These are phyloP conservation scores for Lasiodiplodia hormozganensis DNA, from an alignment of 2,329 filamentous ascomycete species.

Conservation along the genomic window DNA sequence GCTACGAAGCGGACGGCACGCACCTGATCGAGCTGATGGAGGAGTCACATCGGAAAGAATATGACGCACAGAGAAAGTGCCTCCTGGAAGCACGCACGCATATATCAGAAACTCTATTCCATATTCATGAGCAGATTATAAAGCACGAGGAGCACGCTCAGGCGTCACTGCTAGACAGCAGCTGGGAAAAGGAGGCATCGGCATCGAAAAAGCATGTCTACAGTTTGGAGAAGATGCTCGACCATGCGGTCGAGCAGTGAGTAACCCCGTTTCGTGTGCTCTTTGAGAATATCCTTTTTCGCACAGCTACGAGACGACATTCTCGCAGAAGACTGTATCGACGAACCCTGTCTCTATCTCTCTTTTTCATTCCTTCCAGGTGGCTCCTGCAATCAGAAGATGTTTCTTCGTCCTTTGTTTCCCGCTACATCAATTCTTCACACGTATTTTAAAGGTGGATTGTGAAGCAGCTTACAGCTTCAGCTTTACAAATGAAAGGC, in stretches of 20 bases:
- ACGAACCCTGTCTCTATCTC: not conserved
- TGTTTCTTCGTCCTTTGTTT: not conserved
- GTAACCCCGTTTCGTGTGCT: not conserved
- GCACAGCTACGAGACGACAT: not conserved
- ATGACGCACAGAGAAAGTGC: not conserved
- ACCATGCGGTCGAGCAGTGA: not conserved
- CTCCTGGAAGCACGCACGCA: not conserved
- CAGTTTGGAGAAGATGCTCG: not conserved
- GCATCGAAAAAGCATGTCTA: constrained; percentile 1
- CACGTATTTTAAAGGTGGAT: not conserved
- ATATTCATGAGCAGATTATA: not conserved
- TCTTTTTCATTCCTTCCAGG: not conserved
- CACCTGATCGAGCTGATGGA: constrained; percentile 53
- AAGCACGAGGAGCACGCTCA: not conserved
- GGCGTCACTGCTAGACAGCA: not conserved
- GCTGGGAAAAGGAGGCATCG: not conserved
- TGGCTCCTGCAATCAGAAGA: not conserved
- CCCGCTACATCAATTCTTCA: not conserved
- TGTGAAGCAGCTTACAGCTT: not conserved
- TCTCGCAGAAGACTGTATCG: not conserved
- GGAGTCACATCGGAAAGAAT: constrained; percentile 45
- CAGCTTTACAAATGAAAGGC: not conserved
- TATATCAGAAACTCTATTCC: not conserved
- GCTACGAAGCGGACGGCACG: constrained; percentile 53
- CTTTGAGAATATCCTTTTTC: not conserved